Evolutionary conservation across 176 grass and related monocot genomes (phyloP).

Genomic region (Oryza glaberrima): DNA sequence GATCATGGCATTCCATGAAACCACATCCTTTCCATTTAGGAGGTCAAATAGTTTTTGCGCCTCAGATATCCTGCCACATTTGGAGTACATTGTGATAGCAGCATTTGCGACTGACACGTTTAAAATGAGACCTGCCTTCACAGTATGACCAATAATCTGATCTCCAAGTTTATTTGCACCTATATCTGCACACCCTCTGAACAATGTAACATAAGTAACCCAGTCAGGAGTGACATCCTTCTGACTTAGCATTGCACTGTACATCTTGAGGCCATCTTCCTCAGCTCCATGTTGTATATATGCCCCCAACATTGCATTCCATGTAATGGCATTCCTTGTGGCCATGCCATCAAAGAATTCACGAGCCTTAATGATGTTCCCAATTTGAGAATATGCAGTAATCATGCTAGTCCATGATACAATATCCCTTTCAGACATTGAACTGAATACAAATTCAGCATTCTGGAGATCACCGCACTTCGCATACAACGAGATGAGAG

Average conservation of each 20-base stretch:
- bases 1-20: constrained; percentile 98
- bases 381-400: constrained; percentile 82
- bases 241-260: constrained; percentile 61
- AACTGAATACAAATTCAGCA: constrained; percentile 78
- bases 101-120: constrained; percentile 71
- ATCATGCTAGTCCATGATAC: constrained; percentile 99
- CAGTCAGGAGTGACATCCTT: constrained; percentile 76
- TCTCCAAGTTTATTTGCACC: constrained; percentile 79
- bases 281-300: constrained; percentile 83
- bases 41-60: constrained; percentile 70
- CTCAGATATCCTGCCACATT: constrained; percentile 84
- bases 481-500: constrained; percentile 87
- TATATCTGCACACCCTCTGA: constrained; percentile 81
- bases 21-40: constrained; percentile 73
- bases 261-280: constrained; percentile 93
- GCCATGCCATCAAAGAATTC: constrained; percentile 78
- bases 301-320: constrained; percentile 87
- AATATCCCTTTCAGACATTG: constrained; percentile 70
- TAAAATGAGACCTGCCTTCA: constrained; percentile 70
- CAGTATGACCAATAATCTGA: constrained; percentile 67
- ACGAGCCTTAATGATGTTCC: constrained; percentile 61
- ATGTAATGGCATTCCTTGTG: constrained; percentile 80
- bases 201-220: constrained; percentile 85
- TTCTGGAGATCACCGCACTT: constrained; percentile 60
- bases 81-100: constrained; percentile 93